A percentile compares a stretch with the other conserved stretches of the same genome.
Conservation (phyloP, 2,329 filamentous ascomycete species). For the Paecilomyces niveus region DNA sequence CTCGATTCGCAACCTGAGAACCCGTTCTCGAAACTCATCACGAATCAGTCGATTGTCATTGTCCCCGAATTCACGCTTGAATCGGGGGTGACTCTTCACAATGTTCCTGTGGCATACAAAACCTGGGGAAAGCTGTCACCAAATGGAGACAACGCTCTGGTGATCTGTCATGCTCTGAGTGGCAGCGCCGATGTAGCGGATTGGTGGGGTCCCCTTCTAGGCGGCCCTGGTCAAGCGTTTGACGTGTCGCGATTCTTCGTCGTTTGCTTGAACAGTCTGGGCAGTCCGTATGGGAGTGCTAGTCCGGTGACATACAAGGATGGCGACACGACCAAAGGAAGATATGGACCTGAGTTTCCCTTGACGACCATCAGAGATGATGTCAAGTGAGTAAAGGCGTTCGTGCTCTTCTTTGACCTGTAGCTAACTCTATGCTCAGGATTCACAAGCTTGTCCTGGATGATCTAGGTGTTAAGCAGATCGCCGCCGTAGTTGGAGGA, state of each 20-base stretch:
- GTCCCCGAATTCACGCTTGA: constrained; percentile 89
- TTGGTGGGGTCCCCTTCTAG: constrained; percentile 52
- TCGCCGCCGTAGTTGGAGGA: constrained; percentile 49
- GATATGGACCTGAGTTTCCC: constrained; percentile 93
- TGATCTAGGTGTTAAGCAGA: constrained; percentile 46
- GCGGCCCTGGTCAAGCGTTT: constrained; percentile 46
- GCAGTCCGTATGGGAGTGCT: constrained; percentile 49
- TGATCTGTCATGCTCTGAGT: constrained; percentile 52
- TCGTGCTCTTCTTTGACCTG: neutral
- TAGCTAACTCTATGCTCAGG: constrained; percentile 19
- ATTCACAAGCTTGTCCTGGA: constrained; percentile 51
- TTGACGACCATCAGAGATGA: constrained; percentile 93
- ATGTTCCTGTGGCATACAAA: constrained; percentile 63
- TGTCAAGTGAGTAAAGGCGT: constrained; percentile 61
- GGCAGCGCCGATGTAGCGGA: constrained; percentile 50
- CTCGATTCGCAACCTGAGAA: constrained; percentile 71
- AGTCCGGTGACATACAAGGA: constrained; percentile 69
- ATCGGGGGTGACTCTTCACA: constrained; percentile 74
- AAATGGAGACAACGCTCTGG: constrained; percentile 54
- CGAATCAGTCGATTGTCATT: constrained; percentile 78
- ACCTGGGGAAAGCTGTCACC: constrained; percentile 53
- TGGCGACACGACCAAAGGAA: constrained; percentile 63
- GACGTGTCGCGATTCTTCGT: constrained; percentile 48
- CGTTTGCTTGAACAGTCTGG: constrained; percentile 48
- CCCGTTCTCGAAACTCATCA: constrained; percentile 77